These are phyloP conservation scores for Raffaelea ambrosiae DNA, from an alignment of 2,329 filamentous ascomycete species.

Conservation along the genomic window DNA sequence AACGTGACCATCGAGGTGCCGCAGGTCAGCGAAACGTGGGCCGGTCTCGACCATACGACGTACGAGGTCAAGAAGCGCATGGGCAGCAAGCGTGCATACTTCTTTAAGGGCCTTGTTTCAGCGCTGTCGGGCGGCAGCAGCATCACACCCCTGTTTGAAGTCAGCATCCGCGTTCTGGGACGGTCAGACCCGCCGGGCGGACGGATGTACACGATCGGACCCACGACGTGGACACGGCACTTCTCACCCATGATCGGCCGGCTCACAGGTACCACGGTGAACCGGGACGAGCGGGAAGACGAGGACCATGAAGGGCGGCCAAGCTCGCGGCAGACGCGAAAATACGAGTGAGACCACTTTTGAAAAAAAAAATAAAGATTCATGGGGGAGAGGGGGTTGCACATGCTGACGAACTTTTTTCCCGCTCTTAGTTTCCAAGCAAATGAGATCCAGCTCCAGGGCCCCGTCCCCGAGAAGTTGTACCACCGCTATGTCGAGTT, in stretches of 20 bases:
- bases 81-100: slow-evolving; percentile 79
- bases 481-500: slow-evolving; percentile 95
- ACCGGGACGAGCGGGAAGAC: slow-evolving; percentile 47
- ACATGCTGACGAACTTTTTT: background rate
- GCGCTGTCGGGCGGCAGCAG: slow-evolving; percentile 53
- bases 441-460: slow-evolving; percentile 78
- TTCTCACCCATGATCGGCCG: slow-evolving; percentile 84
- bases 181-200: slow-evolving; percentile 60
- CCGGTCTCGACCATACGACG: slow-evolving; percentile 49
- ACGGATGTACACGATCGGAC: slow-evolving; percentile 71
- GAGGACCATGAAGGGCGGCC: slow-evolving; percentile 19
- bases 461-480: slow-evolving; percentile 69
- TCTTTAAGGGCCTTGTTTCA: slow-evolving; percentile 59
- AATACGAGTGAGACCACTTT: slow-evolving; percentile 29
- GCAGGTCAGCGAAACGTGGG: slow-evolving; percentile 55
- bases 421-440: slow-evolving; percentile 66
- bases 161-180: slow-evolving; percentile 74
- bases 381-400: slow-evolving; percentile 47
- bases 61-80: slow-evolving; percentile 75
- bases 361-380: slow-evolving; percentile 51
- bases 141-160: slow-evolving; percentile 59
- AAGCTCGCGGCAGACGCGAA: background rate
- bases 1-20: slow-evolving; percentile 67
- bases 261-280: slow-evolving; percentile 63
- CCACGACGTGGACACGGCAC: slow-evolving; percentile 69